A percentile compares a stretch with the other conserved stretches of the same genome.
phyloP scores from a whole-genome alignment of 257 asterid species.

The Forsythia suspensa region DNA sequence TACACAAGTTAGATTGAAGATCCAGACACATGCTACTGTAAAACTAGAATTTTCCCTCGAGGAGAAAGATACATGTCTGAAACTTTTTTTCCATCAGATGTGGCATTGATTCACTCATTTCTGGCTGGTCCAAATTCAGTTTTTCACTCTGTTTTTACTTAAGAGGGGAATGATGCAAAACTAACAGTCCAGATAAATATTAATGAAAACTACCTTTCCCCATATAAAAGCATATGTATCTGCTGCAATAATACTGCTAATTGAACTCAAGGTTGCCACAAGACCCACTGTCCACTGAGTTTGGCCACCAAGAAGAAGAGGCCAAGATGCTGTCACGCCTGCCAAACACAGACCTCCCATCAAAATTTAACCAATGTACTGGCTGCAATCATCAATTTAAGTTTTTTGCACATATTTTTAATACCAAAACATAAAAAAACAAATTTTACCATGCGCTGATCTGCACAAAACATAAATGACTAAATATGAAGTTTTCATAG shows the following conservation, averaged over 20 bases:
- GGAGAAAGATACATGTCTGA: neutral
- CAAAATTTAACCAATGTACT: neutral
- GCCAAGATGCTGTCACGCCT: constrained; percentile 85
- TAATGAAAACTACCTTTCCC: constrained; percentile 64
- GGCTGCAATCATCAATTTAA: neutral
- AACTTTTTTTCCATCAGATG: neutral
- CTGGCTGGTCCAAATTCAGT: constrained; percentile 2
- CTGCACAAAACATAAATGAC: neutral
- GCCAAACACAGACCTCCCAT: constrained; percentile 19
- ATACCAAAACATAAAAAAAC: neutral
- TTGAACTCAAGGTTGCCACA: constrained; percentile 83
- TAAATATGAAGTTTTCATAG: neutral
- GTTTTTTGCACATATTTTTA: neutral
- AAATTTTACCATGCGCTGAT: neutral
- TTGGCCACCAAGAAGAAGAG: constrained; percentile 84
- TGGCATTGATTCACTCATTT: neutral
- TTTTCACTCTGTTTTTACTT: constrained; percentile 9
- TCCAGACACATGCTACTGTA: neutral
- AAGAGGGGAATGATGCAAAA: constrained; percentile 16
- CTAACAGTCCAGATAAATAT: neutral
- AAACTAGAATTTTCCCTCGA: constrained; percentile 10
- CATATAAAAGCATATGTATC: constrained; percentile 94
- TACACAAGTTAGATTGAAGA: neutral
- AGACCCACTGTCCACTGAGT: constrained; percentile 97
- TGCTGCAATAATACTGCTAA: constrained; percentile 95